These are phyloP conservation scores for Hortiboletus flavorubellus DNA, from an alignment of 768 basidiomycete species.

Conservation along the genomic window DNA sequence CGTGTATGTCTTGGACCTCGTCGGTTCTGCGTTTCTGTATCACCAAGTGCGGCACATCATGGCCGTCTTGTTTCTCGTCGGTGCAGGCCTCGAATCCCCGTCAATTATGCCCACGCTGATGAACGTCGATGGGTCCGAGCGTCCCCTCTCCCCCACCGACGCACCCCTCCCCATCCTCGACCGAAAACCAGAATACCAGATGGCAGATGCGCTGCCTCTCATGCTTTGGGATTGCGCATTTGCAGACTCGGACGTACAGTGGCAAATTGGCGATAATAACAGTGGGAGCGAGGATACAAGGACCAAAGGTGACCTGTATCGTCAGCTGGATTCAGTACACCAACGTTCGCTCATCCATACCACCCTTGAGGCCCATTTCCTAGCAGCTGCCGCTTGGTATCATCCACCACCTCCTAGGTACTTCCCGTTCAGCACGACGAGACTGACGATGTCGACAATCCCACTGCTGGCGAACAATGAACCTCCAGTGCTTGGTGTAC, in stretches of 20 bases:
- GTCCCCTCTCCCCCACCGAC: not conserved
- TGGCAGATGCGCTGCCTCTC: conserved; percentile 89
- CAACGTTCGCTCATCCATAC: conserved; percentile 63
- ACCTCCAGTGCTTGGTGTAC: conserved; percentile 43
- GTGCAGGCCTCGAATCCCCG: conserved; percentile 72
- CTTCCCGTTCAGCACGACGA: conserved; percentile 36
- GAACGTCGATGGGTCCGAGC: conserved; percentile 50
- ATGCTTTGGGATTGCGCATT: conserved; percentile 91
- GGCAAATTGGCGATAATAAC: conserved; percentile 56
- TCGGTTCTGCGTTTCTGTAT: conserved; percentile 88
- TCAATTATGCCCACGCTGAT: conserved; percentile 68
- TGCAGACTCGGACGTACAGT: conserved; percentile 58
- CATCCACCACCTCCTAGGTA: conserved; percentile 42
- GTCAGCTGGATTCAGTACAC: conserved; percentile 51
- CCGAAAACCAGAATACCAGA: conserved; percentile 85
- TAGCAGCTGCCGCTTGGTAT: conserved; percentile 49
- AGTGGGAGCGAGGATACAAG: conserved; percentile 22
- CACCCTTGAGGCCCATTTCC: conserved; percentile 63
- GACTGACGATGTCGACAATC: conserved; percentile 18
- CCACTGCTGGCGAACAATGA: conserved; percentile 13
- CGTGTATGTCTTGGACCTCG: conserved; percentile 72
- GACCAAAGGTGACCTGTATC: conserved; percentile 41
- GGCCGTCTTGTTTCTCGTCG: conserved; percentile 86
- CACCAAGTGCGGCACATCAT: conserved; percentile 97
- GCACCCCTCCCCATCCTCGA: conserved; percentile 49